Percentiles rank a stretch among this genome's conserved stretches.
Evolutionary conservation across 352 stramenopile species (phyloP).

Genomic region (Phytophthora foliorum): DNA sequence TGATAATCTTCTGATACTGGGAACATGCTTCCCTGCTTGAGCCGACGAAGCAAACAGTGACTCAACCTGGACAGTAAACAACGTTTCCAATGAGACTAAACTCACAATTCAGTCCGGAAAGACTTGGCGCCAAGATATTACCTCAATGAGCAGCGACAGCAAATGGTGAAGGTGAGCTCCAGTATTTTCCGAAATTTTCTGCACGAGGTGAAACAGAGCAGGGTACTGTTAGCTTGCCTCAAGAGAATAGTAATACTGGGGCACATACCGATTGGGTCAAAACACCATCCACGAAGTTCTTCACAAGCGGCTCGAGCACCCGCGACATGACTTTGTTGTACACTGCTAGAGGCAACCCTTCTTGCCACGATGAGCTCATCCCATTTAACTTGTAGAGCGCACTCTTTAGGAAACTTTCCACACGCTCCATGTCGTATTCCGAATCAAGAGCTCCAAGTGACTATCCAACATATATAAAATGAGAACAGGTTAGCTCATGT

Average conservation of each 20-base stretch:
- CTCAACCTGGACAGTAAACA: conserved; percentile 43
- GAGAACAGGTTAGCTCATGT: conserved; percentile 14
- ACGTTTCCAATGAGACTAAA: background rate
- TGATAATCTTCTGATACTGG: conserved; percentile 56
- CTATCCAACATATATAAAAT: conserved; percentile 26
- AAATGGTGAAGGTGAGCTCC: conserved; percentile 57
- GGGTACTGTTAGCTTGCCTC: background rate
- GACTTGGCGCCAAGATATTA: conserved; percentile 14
- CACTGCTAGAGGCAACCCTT: conserved; percentile 58
- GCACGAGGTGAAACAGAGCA: background rate
- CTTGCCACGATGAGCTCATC: conserved; percentile 69
- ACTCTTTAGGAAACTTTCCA: conserved; percentile 71
- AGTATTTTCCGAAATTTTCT: conserved; percentile 64
- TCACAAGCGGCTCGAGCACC: conserved; percentile 67
- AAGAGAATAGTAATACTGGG: background rate
- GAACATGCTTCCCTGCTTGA: conserved; percentile 65
- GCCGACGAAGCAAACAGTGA: conserved; percentile 54
- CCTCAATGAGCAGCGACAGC: conserved; percentile 60
- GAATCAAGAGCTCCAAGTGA: conserved; percentile 53
- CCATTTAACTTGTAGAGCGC: conserved; percentile 74
- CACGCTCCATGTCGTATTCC: conserved; percentile 37
- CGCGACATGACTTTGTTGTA: conserved; percentile 66
- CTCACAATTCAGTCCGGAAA: background rate
- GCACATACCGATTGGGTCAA: conserved; percentile 56
- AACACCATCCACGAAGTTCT: conserved; percentile 62